Evolutionary conservation across 2,329 filamentous ascomycete genomes (phyloP).

Genomic region (Fusarium mexicanum): DNA sequence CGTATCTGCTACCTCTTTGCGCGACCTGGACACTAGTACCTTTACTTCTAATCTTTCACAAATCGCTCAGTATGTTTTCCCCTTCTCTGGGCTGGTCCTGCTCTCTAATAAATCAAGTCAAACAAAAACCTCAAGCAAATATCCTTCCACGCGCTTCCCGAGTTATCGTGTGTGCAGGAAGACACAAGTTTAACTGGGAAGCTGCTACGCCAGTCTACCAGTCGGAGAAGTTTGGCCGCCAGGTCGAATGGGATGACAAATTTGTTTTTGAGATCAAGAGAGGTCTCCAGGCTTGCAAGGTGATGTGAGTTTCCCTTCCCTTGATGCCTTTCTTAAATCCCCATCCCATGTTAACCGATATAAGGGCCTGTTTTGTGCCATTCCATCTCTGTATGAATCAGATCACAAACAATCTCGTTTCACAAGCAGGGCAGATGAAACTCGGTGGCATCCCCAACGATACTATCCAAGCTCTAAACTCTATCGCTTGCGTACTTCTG

Average conservation of each 20-base stretch:
- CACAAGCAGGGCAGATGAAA: conserved; percentile 1
- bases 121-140: not conserved
- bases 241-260: not conserved
- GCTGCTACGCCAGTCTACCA: not conserved
- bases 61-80: not conserved
- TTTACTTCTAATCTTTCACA: not conserved
- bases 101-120: not conserved
- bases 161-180: not conserved
- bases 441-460: conserved; percentile 1
- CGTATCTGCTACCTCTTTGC: not conserved
- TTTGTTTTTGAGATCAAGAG: conserved; percentile 2
- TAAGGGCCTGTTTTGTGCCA: not conserved
- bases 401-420: not conserved
- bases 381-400: conserved; percentile 3
- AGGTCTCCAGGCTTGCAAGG: not conserved
- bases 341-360: not conserved
- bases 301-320: not conserved
- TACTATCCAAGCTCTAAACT: not conserved
- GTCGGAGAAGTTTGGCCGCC: not conserved
- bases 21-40: not conserved
- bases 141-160: not conserved
- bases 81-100: not conserved
- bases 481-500: not conserved
- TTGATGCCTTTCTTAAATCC: rapidly evolving
- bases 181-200: not conserved